A percentile compares a stretch with the other conserved stretches of the same genome.
These are phyloP conservation scores for Trametes elegans DNA, from an alignment of 768 basidiomycete species.

Conservation along the genomic window DNA sequence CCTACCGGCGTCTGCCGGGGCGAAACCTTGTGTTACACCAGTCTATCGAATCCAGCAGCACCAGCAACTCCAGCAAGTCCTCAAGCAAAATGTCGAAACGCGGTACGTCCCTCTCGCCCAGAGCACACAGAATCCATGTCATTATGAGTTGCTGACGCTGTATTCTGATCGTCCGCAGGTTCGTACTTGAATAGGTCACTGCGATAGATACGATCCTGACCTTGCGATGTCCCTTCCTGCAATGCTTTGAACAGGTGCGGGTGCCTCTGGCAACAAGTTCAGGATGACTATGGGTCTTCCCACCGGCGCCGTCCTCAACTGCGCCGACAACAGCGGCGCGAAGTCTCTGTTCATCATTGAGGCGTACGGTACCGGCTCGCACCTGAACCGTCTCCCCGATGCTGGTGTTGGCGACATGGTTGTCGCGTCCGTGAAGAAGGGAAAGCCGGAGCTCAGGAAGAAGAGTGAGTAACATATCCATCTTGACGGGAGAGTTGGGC, in stretches of 20 bases:
- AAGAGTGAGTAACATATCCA: conserved; percentile 77
- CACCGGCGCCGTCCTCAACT: conserved; percentile 92
- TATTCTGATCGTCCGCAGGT: conserved; percentile 12
- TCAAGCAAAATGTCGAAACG: conserved; percentile 36
- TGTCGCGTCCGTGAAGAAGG: conserved; percentile 98
- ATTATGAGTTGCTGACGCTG: conserved; percentile 15
- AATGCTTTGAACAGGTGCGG: conserved; percentile 39
- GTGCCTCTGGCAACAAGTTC: conserved; percentile 93
- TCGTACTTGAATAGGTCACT: conserved; percentile 4
- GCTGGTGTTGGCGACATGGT: conserved; percentile 95
- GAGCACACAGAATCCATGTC: neutral
- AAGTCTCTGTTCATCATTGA: conserved; percentile 95
- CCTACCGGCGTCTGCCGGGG: conserved; percentile 24
- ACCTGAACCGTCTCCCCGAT: conserved; percentile 95
- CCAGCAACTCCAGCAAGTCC: conserved; percentile 27
- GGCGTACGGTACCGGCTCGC: conserved; percentile 93
- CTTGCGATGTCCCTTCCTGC: neutral
- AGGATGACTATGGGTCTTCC: conserved; percentile 93
- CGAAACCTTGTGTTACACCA: conserved; percentile 26
- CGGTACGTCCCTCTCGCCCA: conserved; percentile 25
- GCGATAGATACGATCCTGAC: conserved; percentile 7
- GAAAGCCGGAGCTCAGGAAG: conserved; percentile 99
- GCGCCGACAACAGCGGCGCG: conserved; percentile 99
- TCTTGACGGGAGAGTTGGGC: too few relatives aligned
- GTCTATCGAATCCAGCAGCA: conserved; percentile 21